These are phyloP conservation scores for Ceratobasidium papillatum DNA, from an alignment of 1,284 basidiomycete species.

Conservation along the genomic window DNA sequence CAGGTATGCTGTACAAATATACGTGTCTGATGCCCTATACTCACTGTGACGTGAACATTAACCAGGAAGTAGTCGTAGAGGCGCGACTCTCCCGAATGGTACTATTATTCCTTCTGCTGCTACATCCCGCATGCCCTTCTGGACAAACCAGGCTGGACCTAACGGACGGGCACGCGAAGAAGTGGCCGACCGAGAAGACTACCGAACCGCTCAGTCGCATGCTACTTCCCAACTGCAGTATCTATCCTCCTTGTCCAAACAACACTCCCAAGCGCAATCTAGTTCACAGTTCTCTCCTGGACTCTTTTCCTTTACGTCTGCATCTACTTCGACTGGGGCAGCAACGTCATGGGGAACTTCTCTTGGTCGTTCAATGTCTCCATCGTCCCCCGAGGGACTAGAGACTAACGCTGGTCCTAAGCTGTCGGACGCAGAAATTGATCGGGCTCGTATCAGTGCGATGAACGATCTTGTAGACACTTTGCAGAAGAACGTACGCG, in stretches of 20 bases:
- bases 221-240: conserved; percentile 34
- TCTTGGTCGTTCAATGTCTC: conserved; percentile 54
- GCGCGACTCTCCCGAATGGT: conserved; percentile 18
- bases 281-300: conserved; percentile 21
- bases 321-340: conserved; percentile 62
- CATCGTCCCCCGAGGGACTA: conserved; percentile 55
- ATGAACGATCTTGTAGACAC: conserved; percentile 75
- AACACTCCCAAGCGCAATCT: conserved; percentile 23
- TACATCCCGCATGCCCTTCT: conserved; percentile 56
- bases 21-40: not conserved
- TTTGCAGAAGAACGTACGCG: conserved; percentile 77
- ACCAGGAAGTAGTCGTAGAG: conserved; percentile 42
- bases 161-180: conserved; percentile 42
- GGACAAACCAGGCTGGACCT: conserved; percentile 48
- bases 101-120: conserved; percentile 48
- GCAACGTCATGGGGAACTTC: conserved; percentile 57
- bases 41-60: not conserved
- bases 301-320: conserved; percentile 56
- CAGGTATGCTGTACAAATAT: conserved; percentile 39
- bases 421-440: conserved; percentile 59
- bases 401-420: conserved; percentile 48
- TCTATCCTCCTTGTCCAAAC: conserved; percentile 26
- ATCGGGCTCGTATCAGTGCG: conserved; percentile 65
- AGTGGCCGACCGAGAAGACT: conserved; percentile 32
- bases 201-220: conserved; percentile 33